Base-by-base conservation (phyloP, 192 early-diverging fungal species). In the Entophlyctis luteolus region DNA sequence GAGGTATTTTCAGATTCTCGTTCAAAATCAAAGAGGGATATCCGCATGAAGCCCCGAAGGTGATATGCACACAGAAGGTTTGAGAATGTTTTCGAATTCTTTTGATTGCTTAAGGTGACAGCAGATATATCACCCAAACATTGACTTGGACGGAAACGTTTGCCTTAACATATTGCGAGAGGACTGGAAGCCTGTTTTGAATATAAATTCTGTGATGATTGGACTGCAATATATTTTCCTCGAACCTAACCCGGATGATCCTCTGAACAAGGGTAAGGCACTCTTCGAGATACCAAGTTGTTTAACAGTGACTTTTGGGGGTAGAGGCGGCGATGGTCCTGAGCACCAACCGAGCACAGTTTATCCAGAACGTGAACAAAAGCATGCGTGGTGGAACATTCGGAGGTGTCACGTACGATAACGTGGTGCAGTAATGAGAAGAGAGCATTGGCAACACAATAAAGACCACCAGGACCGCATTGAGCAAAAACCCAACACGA, bases 111-210 rank as follows among this genome's bases (percentile, higher is more conserved):
- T 12, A 45, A 45, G 20, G 14, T 45, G 20, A 45, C 20, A 38
- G 22, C 79, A 89, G 79, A 94, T 98, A 52, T 98, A 93, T 77
- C 96, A 98, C 75, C 96, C 96, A 10, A 98, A 98, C 75, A 96
- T 98, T 72, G 93, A 98, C 68, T 78, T 93, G 4, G 91, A 94
- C 52, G 96, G 96, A 45, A 94, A 97, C 46, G 90, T 98, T 34
- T 98, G 96, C 68, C 79, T 98, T 29, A 97, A 97, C 75, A 92
- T 98, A 62, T 78, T 98, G 66, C 88, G 96, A 60, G 95, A 98
- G 73, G 94, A 98, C 76, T 98, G 96, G 96, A 95, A 94, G 70
- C 96, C 96, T 2, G 96, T 96, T n/a, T 82, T 97, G 53, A 94
- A 90, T 69, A 82, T 99, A 53, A 89, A 93, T 72, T 81, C 92